Evolutionary conservation across 305 asterid genomes (phyloP), one percentile per base, ranked within the genome.

Genomic region (Fraxinus albicans): DNA sequence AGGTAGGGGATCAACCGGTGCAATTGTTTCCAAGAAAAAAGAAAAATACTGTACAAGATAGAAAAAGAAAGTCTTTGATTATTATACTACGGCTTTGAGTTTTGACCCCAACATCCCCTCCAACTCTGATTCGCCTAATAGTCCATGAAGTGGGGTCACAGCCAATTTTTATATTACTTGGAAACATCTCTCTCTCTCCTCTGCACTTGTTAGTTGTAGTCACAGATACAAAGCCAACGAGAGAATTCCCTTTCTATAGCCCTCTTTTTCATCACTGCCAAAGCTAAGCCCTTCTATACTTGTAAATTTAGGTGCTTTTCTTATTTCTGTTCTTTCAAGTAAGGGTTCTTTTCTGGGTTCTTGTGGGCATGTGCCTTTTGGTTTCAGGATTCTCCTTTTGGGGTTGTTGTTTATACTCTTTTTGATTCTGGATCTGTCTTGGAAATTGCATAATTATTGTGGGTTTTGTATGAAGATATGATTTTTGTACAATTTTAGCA

Each of bases 171-270:
- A 44, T 12, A 7, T 8, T 15, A 47, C 31, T 29, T 29, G n/a
- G 3, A 29, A 67, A 67, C 75, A 29, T 69, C 44, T 38, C 44
- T 38, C 36, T 69, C 40, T 67, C 69, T 58, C 34, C 8, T 40
- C 75, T 12, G 38, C 40, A 69, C 40, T 27, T 12, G 75, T 67
- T 67, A 12, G 74, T 67, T 67, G 74, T 29, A 29, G 75, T 69
- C 75, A 69, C 40, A 69, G 38, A n/a, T 69, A 69, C 75, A 69
- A 29, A 69, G 29, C 75, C 75, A 69, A 69, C 75, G 31, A 31
- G 75, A 69, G 19, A 29, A 2, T 5, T 63, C 72, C 8, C 72
- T 63, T 63, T 63, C 72, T 21, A 63, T 21, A 63, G 5, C 40
- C 75, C 75, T 69, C 75, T 69, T 69, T 69, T 69, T 25, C 27